Percentiles rank a stretch among this genome's conserved stretches.
Evolutionary conservation across 495 filamentous ascomycete genomes (phyloP).

Genomic region (Penicillium bialowiezense): DNA sequence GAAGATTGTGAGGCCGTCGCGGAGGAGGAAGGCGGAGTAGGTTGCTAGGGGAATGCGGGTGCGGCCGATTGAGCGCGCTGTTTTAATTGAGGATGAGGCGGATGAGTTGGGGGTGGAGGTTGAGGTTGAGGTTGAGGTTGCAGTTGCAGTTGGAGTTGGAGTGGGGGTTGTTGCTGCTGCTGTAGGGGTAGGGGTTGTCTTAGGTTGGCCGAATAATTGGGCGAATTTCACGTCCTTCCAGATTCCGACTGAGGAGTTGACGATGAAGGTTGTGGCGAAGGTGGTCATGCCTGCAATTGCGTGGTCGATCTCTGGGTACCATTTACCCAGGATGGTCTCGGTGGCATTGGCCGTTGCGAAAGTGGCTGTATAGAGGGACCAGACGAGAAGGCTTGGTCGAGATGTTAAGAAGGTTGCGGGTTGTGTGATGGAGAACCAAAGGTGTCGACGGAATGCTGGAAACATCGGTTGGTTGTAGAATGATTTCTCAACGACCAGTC

Average conservation of each 20-base stretch:
- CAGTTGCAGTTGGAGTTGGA: conserved; percentile 40
- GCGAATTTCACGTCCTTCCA: conserved; percentile 50
- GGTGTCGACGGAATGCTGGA: conserved; percentile 58
- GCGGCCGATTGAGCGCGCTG: conserved; percentile 28
- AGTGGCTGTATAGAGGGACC: conserved; percentile 80
- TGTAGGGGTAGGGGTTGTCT: too few species aligned
- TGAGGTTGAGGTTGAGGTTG: conserved; percentile 23
- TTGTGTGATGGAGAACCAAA: conserved; percentile 58
- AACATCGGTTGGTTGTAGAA: conserved; percentile 68
- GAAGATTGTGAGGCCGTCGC: conserved; percentile 86
- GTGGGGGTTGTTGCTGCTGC: conserved; percentile 18
- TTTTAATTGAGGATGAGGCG: conserved; percentile 28
- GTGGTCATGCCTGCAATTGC: conserved; percentile 42
- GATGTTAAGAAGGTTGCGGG: conserved; percentile 70
- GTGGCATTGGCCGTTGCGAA: conserved; percentile 83
- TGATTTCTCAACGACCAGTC: conserved; percentile 78
- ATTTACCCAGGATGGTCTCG: conserved; percentile 32
- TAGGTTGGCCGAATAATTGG: conserved; percentile 38
- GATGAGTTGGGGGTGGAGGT: conserved; percentile 10
- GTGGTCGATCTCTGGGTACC: conserved; percentile 48
- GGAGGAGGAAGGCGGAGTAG: conserved; percentile 64
- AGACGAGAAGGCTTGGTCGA: conserved; percentile 75
- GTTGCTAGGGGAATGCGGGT: conserved; percentile 52
- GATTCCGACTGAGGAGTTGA: conserved; percentile 41
- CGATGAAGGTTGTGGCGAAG: conserved; percentile 35